These are phyloP conservation scores for Mesembryanthemum crystallinum DNA, from an alignment of 148 eudicot species.

Conservation along the genomic window DNA sequence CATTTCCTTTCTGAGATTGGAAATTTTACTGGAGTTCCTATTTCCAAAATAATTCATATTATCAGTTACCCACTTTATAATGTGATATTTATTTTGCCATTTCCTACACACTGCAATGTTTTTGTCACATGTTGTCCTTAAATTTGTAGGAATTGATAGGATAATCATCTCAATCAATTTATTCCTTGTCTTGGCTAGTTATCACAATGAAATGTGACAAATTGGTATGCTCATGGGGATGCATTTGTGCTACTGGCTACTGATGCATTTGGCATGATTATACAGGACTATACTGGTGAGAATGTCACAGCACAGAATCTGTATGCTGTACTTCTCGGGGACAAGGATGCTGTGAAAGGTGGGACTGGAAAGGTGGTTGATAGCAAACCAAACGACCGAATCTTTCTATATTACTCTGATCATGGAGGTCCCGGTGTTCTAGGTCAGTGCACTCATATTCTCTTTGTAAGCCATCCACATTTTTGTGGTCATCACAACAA, in stretches of 20 bases:
- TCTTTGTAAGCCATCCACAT: neutral
- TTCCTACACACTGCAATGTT: neutral
- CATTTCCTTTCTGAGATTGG: too few relatives aligned
- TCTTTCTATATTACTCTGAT: conserved; percentile 46
- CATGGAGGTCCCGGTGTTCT: conserved; percentile 58
- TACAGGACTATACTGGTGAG: conserved; percentile 44
- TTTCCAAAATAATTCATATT: neutral
- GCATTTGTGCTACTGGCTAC: neutral
- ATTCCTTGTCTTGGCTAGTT: neutral
- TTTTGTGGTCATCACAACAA: too few relatives aligned
- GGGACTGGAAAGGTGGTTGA: conserved; percentile 46
- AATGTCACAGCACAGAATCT: conserved; percentile 40
- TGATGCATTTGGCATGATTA: neutral
- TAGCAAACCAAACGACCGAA: conserved; percentile 46
- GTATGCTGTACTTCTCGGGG: conserved; percentile 40
- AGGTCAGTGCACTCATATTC: conserved; percentile 21
- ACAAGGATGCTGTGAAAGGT: conserved; percentile 39
- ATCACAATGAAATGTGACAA: too few relatives aligned
- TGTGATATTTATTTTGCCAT: too few relatives aligned
- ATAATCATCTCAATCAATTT: neutral
- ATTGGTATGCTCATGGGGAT: neutral
- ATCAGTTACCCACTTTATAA: too few relatives aligned
- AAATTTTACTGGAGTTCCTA: neutral
- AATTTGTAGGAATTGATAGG: neutral
- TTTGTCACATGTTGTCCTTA: neutral